Conservation (phyloP, 2,329 filamentous ascomycete species). For the Tetracladium maxilliforme region DNA sequence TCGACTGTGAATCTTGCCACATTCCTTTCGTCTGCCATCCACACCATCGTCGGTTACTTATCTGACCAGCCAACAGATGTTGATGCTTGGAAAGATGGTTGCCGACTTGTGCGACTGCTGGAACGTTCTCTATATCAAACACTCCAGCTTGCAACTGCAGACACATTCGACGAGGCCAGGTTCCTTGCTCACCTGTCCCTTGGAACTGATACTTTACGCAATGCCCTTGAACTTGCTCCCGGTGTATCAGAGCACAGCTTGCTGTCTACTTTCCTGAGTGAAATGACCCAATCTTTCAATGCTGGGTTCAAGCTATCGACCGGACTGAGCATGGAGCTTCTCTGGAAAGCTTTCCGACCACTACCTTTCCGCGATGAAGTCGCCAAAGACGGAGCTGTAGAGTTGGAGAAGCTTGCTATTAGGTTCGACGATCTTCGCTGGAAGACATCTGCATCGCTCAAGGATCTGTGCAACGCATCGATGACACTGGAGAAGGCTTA, state of each 20-base stretch:
- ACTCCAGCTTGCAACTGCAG: constrained; percentile 23
- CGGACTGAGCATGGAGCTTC: constrained; percentile 63
- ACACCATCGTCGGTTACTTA: constrained; percentile 27
- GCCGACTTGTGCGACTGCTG: too few species aligned
- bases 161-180: constrained; percentile 41
- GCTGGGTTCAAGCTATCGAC: constrained; percentile 59
- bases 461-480: constrained; percentile 36
- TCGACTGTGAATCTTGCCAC: constrained; percentile 37
- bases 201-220: constrained; percentile 11
- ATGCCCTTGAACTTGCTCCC: too few species aligned
- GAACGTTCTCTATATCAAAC: too few species aligned
- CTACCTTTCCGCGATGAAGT: constrained; percentile 30
- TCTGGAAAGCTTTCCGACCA: constrained; percentile 65
- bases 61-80: constrained; percentile 12
- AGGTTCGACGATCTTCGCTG: constrained; percentile 47
- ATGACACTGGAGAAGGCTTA: constrained; percentile 40
- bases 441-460: constrained; percentile 35
- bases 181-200: constrained; percentile 48
- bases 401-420: constrained; percentile 38
- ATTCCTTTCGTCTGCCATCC: constrained; percentile 31
- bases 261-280: too few species aligned
- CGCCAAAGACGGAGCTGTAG: constrained; percentile 28
- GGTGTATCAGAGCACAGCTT: too few species aligned
- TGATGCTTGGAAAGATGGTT: constrained; percentile 15
- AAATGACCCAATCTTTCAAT: too few species aligned